phyloP scores from a whole-genome alignment of 495 filamentous ascomycete genomes.

The Aspergillus sclerotioniger region DNA sequence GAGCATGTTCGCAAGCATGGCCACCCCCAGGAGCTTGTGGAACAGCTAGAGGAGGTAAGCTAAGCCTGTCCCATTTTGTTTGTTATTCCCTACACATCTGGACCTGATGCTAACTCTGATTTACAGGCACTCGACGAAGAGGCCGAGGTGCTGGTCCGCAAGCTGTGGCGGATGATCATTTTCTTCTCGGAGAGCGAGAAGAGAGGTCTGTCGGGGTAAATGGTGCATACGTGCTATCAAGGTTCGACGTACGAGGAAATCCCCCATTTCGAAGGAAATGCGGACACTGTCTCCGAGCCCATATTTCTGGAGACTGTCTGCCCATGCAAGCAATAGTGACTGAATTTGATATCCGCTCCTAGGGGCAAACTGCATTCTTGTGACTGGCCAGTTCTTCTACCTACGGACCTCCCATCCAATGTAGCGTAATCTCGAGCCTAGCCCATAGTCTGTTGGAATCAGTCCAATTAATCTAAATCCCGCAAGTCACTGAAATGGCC shows the following conservation, averaged over 20 bases:
- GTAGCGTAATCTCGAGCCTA: no score
- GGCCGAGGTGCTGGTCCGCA: constrained; percentile 89
- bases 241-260: neutral
- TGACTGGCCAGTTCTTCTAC: neutral
- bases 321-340: neutral
- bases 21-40: constrained; percentile 75
- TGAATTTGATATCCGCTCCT: constrained; percentile 13
- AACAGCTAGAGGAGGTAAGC: constrained; percentile 78
- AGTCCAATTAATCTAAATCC: neutral
- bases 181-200: constrained; percentile 98
- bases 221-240: neutral
- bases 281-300: neutral
- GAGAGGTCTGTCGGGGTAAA: constrained; percentile 71
- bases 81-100: constrained; percentile 24
- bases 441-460: no score
- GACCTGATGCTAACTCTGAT: constrained; percentile 21
- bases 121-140: constrained; percentile 86
- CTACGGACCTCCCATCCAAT: neutral
- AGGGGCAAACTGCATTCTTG: neutral
- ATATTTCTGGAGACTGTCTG: neutral
- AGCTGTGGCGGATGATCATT: constrained; percentile 97
- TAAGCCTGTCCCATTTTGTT: constrained; percentile 9
- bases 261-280: neutral
- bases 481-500: neutral
- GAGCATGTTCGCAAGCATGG: constrained; percentile 78